Evolutionary conservation across 495 filamentous ascomycete species (phyloP), one percentile per base, ranked within the genome.

Genomic region (Daldinia grandis): DNA sequence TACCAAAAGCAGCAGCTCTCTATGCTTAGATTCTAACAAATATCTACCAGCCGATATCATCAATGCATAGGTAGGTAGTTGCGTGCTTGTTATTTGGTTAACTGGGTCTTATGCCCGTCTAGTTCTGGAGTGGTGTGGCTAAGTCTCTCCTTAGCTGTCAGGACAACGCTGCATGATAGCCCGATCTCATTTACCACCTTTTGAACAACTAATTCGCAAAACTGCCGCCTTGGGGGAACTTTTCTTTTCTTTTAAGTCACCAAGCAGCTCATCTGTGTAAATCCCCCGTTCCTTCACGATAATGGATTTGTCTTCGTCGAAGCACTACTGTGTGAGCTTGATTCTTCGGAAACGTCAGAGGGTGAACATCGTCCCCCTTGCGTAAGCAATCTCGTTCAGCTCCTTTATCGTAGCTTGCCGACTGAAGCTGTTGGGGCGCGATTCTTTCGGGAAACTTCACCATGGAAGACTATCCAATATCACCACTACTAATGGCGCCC

Each of bases 231-330:
- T 25, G 17, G 25, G 15, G 28, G 4, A 53, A 56, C n/a, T 21
- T 35, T 19, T 56, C 53, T 7, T 24, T 33, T 33, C 3, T 24
- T 33, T 33, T n/a, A 35, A 56, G 5, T 17, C 15, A 15, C 8
- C 30, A 5, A 56, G n/a, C 1, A 56, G n/a, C 30, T 56, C 53
- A 1, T 19, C 53, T 35, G 42, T 35, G 30, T 24, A 14, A 4
- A n/a, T n/a, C n/a, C 24, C n/a, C n/a, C 17, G 5, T 56, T 9
- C 19, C 28, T 30, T 17, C 30, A 33, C 5, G n/a, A 62, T 57
- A 31, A 71, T 71, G 63, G 58, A 44, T 54, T 31, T 42, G n/a
- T 63, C 30, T 47, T 33, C 30, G 17, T 33, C 47, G 37, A 60
- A 24, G 37, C 21, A 54, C 8, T 15, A 10, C 35, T 12, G 27